Percentiles rank a stretch among this genome's conserved stretches.
Evolutionary conservation across 2,329 filamentous ascomycete species (phyloP).

Genomic region (Thermomyces lanuginosus): DNA sequence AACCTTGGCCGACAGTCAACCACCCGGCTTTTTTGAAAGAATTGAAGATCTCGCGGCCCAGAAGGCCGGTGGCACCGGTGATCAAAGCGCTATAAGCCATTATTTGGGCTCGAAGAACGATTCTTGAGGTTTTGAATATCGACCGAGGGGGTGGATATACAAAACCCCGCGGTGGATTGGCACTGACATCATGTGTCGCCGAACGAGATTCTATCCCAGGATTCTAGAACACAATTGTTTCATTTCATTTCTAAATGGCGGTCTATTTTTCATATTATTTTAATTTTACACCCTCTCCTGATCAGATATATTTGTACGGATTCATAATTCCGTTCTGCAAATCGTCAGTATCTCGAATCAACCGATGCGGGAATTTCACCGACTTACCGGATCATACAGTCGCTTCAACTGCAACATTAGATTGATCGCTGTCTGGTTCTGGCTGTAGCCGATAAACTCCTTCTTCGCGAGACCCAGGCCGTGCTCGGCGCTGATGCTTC

Average conservation of each 20-base stretch:
- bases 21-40: conserved; percentile 53
- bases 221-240: too few relatives aligned
- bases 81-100: conserved; percentile 47
- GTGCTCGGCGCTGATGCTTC: conserved; percentile 94
- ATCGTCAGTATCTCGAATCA: conserved; percentile 7
- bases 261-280: too few relatives aligned
- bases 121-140: too few relatives aligned
- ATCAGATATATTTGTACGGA: conserved; percentile 80
- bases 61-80: conserved; percentile 69
- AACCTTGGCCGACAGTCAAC: conserved; percentile 55
- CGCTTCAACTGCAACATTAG: conserved; percentile 94
- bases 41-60: conserved; percentile 61
- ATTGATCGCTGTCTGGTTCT: conserved; percentile 68
- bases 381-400: conserved; percentile 77
- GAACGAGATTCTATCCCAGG: too few relatives aligned
- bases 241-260: too few relatives aligned
- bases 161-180: too few relatives aligned
- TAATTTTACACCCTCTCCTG: conserved; percentile 1
- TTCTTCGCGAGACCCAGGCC: conserved; percentile 91
- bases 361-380: conserved; percentile 4
- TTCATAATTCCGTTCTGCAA: conserved; percentile 92
- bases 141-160: too few relatives aligned
- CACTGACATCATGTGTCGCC: too few relatives aligned
- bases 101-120: too few relatives aligned
- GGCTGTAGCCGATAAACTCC: conserved; percentile 83